Evolutionary conservation across 345 rosid genomes (phyloP).

Genomic region (Pistacia vera): DNA sequence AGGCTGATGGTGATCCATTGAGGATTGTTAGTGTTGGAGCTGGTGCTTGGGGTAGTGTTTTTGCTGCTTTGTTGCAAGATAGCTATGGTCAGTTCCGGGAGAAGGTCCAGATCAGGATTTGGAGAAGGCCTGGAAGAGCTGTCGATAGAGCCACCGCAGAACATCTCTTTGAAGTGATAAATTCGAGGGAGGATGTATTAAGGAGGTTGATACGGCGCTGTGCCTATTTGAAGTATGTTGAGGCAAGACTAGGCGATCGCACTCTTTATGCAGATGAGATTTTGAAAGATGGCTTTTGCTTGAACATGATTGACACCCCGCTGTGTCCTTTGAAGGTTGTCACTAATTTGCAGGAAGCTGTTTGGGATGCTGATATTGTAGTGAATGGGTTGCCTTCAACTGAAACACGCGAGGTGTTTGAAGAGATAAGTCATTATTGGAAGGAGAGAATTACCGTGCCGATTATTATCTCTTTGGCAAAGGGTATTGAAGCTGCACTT

Average conservation of each 20-base stretch:
- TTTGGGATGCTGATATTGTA: conserved; percentile 85
- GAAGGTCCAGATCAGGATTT: conserved; percentile 71
- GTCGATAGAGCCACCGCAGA: conserved; percentile 75
- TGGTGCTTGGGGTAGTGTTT: conserved; percentile 92
- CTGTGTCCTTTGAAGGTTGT: conserved; percentile 83
- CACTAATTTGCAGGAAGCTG: conserved; percentile 80
- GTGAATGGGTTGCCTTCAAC: conserved; percentile 83
- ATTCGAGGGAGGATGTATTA: conserved; percentile 73
- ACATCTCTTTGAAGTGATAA: conserved; percentile 80
- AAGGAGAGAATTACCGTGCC: conserved; percentile 73
- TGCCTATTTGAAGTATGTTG: conserved; percentile 79
- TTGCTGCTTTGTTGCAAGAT: conserved; percentile 73
- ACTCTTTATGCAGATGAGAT: conserved; percentile 75
- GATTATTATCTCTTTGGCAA: conserved; percentile 68
- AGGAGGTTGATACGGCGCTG: conserved; percentile 79
- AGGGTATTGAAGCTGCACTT: conserved; percentile 83
- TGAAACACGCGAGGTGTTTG: conserved; percentile 62
- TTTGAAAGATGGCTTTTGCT: conserved; percentile 81
- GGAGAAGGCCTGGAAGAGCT: conserved; percentile 74
- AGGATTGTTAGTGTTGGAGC: conserved; percentile 84
- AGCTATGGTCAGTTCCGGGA: conserved; percentile 70
- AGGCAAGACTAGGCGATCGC: conserved; percentile 79
- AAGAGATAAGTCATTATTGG: conserved; percentile 72
- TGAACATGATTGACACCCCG: conserved; percentile 84
- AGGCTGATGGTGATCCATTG: conserved; percentile 65